Evolutionary conservation across 169 alveolate species (phyloP).

Genomic region (Plasmodium ovale): DNA sequence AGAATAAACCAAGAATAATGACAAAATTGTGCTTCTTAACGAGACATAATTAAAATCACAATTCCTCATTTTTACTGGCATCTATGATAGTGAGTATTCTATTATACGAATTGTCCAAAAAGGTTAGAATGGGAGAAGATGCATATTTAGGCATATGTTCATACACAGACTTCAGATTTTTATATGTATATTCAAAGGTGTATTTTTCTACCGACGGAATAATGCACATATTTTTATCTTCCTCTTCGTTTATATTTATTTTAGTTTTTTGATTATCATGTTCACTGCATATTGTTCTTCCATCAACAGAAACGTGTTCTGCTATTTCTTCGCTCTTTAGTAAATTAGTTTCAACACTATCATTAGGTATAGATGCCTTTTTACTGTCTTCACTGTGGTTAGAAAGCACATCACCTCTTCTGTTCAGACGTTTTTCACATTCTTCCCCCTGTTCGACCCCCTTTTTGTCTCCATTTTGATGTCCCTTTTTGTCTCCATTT

Average conservation of each 20-base stretch:
- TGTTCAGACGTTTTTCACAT: background rate
- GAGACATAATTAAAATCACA: background rate
- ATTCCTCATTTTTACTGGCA: slow-evolving; percentile 38
- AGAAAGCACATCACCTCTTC: background rate
- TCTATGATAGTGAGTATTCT: slow-evolving; percentile 46
- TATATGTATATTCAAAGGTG: slow-evolving; percentile 43
- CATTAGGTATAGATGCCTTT: background rate
- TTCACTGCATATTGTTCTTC: background rate
- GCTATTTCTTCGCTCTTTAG: background rate
- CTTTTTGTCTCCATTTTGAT: background rate
- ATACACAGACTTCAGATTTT: slow-evolving; percentile 30
- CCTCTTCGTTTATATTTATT: slow-evolving; percentile 5
- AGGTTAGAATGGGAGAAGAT: slow-evolving; percentile 60
- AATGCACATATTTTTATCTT: background rate
- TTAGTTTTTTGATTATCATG: background rate
- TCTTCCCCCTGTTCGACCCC: background rate
- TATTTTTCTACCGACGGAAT: slow-evolving; percentile 65
- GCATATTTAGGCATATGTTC: slow-evolving; percentile 64
- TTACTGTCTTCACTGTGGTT: background rate
- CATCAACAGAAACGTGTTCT: background rate
- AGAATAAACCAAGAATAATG: background rate
- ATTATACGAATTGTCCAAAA: slow-evolving; percentile 63
- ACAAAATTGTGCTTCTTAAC: background rate
- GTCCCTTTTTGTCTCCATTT: background rate
- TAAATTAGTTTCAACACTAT: background rate